Evolutionary conservation across 106 monocot species (phyloP).

Genomic region (Posidonia australis): DNA sequence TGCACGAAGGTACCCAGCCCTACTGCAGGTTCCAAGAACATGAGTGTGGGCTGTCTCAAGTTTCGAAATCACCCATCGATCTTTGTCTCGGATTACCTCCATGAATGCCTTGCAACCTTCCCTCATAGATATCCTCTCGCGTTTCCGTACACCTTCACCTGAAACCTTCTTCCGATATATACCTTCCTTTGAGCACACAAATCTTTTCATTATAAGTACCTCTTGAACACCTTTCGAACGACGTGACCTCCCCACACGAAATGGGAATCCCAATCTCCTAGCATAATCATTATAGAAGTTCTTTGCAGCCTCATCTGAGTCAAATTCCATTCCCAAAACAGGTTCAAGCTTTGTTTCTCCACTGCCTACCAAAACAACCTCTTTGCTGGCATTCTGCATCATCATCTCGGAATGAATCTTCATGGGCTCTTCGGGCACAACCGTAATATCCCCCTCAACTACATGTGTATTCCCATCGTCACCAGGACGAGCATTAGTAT

Average conservation of each 20-base stretch:
- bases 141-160: slow-evolving; percentile 56
- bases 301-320: slow-evolving; percentile 90
- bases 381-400: slow-evolving; percentile 19
- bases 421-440: slow-evolving; percentile 8
- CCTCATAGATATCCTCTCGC: slow-evolving; percentile 84
- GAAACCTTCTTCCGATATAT: slow-evolving; percentile 70
- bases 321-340: slow-evolving; percentile 65
- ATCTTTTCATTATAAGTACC: slow-evolving; percentile 90
- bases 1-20: slow-evolving; percentile 82
- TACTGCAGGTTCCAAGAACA: slow-evolving; percentile 71
- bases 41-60: slow-evolving; percentile 89
- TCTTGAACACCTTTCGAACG: slow-evolving; percentile 86
- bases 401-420: slow-evolving; percentile 16
- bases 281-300: slow-evolving; percentile 95
- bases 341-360: slow-evolving; percentile 54
- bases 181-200: slow-evolving; percentile 95
- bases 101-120: slow-evolving; percentile 97
- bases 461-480: slow-evolving; percentile 26
- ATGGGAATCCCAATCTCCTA: slow-evolving; percentile 76
- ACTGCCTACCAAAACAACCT: slow-evolving; percentile 4
- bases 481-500: slow-evolving; percentile 22
- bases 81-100: slow-evolving; percentile 79
- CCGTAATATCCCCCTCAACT: slow-evolving; percentile 20
- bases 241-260: slow-evolving; percentile 80
- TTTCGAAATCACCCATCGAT: slow-evolving; percentile 79